Evolutionary conservation across 805 yeast genomes (phyloP).

Genomic region (Myxozyma melibiosi): DNA sequence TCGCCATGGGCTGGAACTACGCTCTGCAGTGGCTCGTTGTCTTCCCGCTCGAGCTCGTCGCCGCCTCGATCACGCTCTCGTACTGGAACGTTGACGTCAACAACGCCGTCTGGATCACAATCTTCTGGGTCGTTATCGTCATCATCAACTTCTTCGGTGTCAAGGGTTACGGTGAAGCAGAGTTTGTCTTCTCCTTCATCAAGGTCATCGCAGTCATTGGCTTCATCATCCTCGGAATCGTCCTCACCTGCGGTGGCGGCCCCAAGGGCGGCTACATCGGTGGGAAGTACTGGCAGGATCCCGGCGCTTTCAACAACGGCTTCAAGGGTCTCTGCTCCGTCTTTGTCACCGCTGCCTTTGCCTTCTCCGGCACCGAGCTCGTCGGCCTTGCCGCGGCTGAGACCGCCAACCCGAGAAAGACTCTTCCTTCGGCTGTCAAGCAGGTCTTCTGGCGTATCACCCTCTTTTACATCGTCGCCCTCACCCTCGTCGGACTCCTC

Average conservation of each 20-base stretch:
- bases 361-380: constrained; percentile 75
- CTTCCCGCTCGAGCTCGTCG: constrained; percentile 66
- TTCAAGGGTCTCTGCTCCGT: constrained; percentile 73
- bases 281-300: constrained; percentile 59
- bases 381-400: constrained; percentile 80
- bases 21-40: constrained; percentile 65
- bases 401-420: constrained; percentile 63
- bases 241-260: constrained; percentile 59
- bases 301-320: constrained; percentile 62
- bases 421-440: constrained; percentile 73
- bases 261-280: constrained; percentile 62
- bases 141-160: constrained; percentile 58
- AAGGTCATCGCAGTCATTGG: constrained; percentile 63
- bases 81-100: constrained; percentile 55
- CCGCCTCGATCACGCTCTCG: constrained; percentile 59
- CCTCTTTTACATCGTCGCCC: constrained; percentile 65
- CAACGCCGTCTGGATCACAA: constrained; percentile 60
- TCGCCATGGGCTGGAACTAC: constrained; percentile 74
- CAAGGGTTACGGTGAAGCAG: constrained; percentile 67
- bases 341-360: constrained; percentile 76
- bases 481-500: constrained; percentile 61
- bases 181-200: constrained; percentile 59
- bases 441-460: constrained; percentile 83
- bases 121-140: constrained; percentile 56
- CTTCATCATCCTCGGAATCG: constrained; percentile 61